Evolutionary conservation across 228 moss, liverwort and hornwort genomes (phyloP).

Genomic region (Sphagnum magellanicum): DNA sequence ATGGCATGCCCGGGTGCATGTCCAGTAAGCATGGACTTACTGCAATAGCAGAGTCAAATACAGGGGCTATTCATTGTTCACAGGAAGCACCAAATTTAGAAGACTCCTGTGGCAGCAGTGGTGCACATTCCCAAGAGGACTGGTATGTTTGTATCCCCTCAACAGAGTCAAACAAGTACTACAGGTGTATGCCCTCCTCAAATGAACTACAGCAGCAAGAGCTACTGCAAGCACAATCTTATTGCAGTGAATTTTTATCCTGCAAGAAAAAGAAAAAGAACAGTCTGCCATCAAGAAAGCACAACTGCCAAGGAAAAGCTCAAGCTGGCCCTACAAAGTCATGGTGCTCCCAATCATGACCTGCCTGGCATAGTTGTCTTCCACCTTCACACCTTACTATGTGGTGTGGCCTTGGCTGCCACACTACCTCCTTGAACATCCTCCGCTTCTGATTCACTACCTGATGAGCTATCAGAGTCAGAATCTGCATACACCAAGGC

Average conservation of each 20-base stretch:
- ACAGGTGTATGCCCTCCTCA: conserved; percentile 35
- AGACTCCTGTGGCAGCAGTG: conserved; percentile 16
- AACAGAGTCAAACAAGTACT: conserved; percentile 64
- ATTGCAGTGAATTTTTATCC: conserved; percentile 36
- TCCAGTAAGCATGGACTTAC: conserved; percentile 9
- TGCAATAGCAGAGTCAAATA: conserved; percentile 3
- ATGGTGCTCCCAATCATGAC: conserved; percentile 36
- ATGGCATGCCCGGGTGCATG: not conserved
- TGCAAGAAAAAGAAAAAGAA: conserved; percentile 32
- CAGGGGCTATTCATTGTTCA: conserved; percentile 7
- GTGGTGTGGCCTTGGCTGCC: conserved; percentile 44
- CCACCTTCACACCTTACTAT: conserved; percentile 67
- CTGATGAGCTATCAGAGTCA: conserved; percentile 70
- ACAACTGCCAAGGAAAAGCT: conserved; percentile 36
- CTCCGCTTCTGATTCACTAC: conserved; percentile 71
- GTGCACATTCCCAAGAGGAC: conserved; percentile 57
- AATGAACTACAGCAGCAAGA: conserved; percentile 52
- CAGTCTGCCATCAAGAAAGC: conserved; percentile 52
- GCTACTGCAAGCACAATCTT: conserved; percentile 58
- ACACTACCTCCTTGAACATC: conserved; percentile 45
- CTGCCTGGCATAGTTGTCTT: conserved; percentile 20
- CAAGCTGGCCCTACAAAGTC: conserved; percentile 10
- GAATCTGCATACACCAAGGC: conserved; percentile 27
- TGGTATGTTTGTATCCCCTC: conserved; percentile 76
- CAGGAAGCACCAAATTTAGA: conserved; percentile 9